Evolutionary conservation across 768 basidiomycete genomes (phyloP).

Genomic region (Suillus brevipes): DNA sequence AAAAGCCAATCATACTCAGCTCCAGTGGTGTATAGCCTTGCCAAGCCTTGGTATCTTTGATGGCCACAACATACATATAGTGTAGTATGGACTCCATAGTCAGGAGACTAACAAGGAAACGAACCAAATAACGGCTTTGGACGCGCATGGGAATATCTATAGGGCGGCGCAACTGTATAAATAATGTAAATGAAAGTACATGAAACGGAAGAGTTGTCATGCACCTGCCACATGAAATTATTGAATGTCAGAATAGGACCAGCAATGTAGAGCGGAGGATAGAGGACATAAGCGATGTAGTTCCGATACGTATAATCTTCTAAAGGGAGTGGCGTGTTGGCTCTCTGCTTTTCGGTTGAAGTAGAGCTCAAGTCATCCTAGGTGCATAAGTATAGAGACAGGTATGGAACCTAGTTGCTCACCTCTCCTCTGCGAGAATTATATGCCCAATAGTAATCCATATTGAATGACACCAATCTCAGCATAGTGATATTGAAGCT

Average conservation of each 20-base stretch:
- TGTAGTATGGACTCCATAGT: slow-evolving; percentile 93
- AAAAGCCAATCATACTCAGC: slow-evolving; percentile 91
- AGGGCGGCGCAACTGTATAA: slow-evolving; percentile 60
- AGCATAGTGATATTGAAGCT: slow-evolving; percentile 96
- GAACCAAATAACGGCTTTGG: slow-evolving; percentile 57
- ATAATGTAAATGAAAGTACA: slow-evolving; percentile 3
- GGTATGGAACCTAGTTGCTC: slow-evolving; percentile 17
- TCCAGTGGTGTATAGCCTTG: slow-evolving; percentile 71
- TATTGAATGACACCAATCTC: slow-evolving; percentile 86
- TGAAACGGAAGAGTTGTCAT: slow-evolving; percentile 17
- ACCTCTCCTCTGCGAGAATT: slow-evolving; percentile 45
- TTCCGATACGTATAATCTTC: slow-evolving; percentile 66
- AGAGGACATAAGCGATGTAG: slow-evolving; percentile 84
- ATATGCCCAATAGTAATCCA: slow-evolving; percentile 91
- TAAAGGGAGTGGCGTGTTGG: slow-evolving; percentile 51
- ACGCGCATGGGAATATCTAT: slow-evolving; percentile 40
- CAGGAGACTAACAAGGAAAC: slow-evolving; percentile 70
- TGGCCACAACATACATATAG: slow-evolving; percentile 95
- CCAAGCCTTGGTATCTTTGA: slow-evolving; percentile 90
- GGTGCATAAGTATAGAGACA: slow-evolving; percentile 11
- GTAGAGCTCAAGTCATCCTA: slow-evolving; percentile 27
- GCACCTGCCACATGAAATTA: slow-evolving; percentile 91
- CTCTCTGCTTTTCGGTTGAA: slow-evolving; percentile 61
- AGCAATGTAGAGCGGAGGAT: slow-evolving; percentile 92
- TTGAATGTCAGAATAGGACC: slow-evolving; percentile 97